These are phyloP conservation scores for Boechera divaricarpa DNA, from an alignment of 345 rosid species.

Conservation along the genomic window DNA sequence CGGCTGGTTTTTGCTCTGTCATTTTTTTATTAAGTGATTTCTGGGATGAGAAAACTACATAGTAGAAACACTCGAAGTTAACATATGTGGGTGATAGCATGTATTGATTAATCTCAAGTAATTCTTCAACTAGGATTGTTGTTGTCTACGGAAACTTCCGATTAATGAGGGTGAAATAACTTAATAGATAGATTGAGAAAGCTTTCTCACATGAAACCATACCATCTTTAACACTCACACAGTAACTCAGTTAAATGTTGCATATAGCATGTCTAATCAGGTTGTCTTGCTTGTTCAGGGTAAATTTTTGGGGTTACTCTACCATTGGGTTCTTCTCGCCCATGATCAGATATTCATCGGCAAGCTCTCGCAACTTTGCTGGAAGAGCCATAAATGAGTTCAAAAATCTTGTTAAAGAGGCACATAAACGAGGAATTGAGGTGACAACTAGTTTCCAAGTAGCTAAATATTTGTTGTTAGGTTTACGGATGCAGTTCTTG, in stretches of 20 bases:
- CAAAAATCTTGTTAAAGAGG: conserved; percentile 83
- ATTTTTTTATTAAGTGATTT: neutral
- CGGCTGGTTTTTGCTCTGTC: conserved; percentile 7
- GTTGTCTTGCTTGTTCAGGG: conserved; percentile 57
- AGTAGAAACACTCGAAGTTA: conserved; percentile 20
- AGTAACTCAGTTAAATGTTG: conserved; percentile 20
- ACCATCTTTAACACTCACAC: neutral
- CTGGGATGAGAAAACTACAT: conserved; percentile 12
- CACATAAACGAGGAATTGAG: conserved; percentile 97
- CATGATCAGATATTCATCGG: conserved; percentile 87
- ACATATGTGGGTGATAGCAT: neutral
- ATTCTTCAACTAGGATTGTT: conserved; percentile 19
- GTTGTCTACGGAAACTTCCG: neutral
- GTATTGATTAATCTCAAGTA: conserved; percentile 8
- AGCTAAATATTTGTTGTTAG: conserved; percentile 13
- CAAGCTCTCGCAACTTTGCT: conserved; percentile 62
- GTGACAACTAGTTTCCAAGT: conserved; percentile 49
- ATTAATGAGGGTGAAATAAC: conserved; percentile 3
- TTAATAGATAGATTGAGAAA: conserved; percentile 4
- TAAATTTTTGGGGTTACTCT: conserved; percentile 98
- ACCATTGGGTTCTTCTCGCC: conserved; percentile 90
- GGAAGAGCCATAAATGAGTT: conserved; percentile 83
- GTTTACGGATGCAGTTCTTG: conserved; percentile 32
- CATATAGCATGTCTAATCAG: conserved; percentile 29
- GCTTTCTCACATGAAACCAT: conserved; percentile 24